These are phyloP conservation scores for Boletus vermiculosoides DNA, from an alignment of 768 basidiomycete genomes.

Conservation along the genomic window DNA sequence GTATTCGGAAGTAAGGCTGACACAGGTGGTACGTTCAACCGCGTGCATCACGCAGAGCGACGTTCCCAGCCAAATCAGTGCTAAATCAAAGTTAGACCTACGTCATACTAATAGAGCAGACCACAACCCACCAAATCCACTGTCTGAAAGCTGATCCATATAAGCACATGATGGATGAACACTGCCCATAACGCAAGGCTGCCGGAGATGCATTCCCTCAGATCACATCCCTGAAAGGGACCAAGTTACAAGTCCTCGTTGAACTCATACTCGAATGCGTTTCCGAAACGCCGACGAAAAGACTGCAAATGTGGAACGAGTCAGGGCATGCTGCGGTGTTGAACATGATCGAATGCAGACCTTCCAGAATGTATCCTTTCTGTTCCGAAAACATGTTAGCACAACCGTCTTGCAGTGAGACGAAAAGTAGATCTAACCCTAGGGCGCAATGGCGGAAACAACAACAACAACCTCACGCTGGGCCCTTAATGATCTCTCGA, in stretches of 20 bases:
- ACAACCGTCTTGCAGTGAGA: conserved; percentile 4
- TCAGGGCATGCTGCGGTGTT: conserved; percentile 55
- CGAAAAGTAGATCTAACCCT: conserved; percentile 49
- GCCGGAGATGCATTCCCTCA: conserved; percentile 47
- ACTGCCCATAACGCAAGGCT: conserved; percentile 12
- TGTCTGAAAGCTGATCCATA: conserved; percentile 74
- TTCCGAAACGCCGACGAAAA: conserved; percentile 81
- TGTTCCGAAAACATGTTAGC: conserved; percentile 33
- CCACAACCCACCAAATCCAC: conserved; percentile 43
- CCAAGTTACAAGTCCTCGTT: conserved; percentile 76
- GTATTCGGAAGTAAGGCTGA: conserved; percentile 73
- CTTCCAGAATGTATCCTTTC: conserved; percentile 85
- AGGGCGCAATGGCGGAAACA: conserved; percentile 75
- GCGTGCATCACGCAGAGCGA: conserved; percentile 63
- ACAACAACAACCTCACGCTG: conserved; percentile 68
- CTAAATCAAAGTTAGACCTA: conserved; percentile 33
- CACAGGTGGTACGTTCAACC: conserved; percentile 28
- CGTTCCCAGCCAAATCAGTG: conserved; percentile 85
- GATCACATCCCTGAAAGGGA: conserved; percentile 80
- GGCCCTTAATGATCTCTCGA: conserved; percentile 81
- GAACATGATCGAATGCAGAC: conserved; percentile 60
- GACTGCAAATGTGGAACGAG: conserved; percentile 84
- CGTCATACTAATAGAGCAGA: neutral
- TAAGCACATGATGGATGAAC: conserved; percentile 31
- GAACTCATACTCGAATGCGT: conserved; percentile 83